Evolutionary conservation across 2,329 filamentous ascomycete species (phyloP), one percentile per base, ranked within the genome.

Genomic region (Alternaria sp.): DNA sequence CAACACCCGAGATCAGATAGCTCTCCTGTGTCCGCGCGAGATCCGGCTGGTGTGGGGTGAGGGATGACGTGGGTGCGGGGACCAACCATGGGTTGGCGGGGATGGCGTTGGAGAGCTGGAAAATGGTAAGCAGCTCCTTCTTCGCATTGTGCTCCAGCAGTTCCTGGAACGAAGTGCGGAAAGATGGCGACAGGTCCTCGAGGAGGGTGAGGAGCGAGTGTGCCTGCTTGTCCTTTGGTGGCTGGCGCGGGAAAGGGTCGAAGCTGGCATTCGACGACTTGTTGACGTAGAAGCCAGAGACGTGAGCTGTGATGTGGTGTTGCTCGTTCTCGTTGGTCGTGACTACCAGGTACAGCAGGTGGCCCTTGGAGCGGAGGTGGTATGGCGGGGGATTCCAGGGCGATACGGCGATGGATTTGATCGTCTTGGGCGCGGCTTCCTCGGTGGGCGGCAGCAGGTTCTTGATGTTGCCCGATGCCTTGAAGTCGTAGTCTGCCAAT

Each of bases 321-420:
- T 97, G 93, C 82, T 99, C 96, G 67, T 94, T 94, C 81, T 99
- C 96, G 72, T 93, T 95, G 61, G 94, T 98, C 15, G 91, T 95
- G 46, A 96, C 86, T 67, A 93, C 86, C 19, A 99, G 86, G 81
- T 99, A 99, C 52, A 99, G 86, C 61, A 99, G 84, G 79, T 99
- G 96, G 21, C 96, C 96, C 77, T 92, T 93, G 77, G 97, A 93
- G 69, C 94, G 90, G 56, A 97, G 87, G 77, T 97, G 89, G 78
- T 95, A 93, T 50, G 96, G 96, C 44, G 95, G 94, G 40, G 96
- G 96, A 82, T 98, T 98, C 96, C 96, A 99, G 6, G 93, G 87
- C 13, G 96, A 98, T 28, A 99, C 84, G 28, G 92, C 89, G 57
- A 99, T 88, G 13, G 90, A 88, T 83, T 97, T 98, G 71, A 99